Conservation (phyloP, 2,329 filamentous ascomycete genomes). For the Arachnomyces sp. region DNA sequence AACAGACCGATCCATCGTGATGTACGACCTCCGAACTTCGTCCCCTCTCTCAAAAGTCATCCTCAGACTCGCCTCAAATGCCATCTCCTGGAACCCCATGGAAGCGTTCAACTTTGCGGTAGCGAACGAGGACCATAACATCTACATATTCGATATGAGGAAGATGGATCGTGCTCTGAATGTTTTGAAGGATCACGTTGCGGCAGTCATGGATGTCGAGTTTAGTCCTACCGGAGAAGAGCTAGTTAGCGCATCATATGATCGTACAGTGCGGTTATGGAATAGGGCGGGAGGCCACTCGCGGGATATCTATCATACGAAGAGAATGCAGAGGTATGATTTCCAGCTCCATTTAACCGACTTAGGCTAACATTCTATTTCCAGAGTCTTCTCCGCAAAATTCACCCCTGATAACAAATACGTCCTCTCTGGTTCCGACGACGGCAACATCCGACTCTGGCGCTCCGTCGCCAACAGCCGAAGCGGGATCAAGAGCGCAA, state of each 20-base stretch:
- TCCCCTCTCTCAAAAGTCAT: slow-evolving; percentile 73
- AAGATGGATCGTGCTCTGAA: slow-evolving; percentile 82
- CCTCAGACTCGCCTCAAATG: slow-evolving; percentile 74
- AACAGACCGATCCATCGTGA: slow-evolving; percentile 74
- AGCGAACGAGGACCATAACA: slow-evolving; percentile 89
- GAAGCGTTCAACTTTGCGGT: slow-evolving; percentile 92
- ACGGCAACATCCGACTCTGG: slow-evolving; percentile 88
- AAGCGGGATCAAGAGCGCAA: slow-evolving; percentile 74
- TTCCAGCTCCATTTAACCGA: neutral
- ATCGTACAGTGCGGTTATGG: slow-evolving; percentile 82
- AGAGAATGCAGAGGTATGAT: slow-evolving; percentile 72
- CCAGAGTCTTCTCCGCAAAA: slow-evolving; percentile 67
- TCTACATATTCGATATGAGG: slow-evolving; percentile 89
- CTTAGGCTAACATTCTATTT: slow-evolving; percentile 10
- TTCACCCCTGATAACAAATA: slow-evolving; percentile 90
- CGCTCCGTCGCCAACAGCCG: slow-evolving; percentile 74
- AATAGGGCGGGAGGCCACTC: slow-evolving; percentile 71
- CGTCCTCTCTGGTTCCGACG: slow-evolving; percentile 81
- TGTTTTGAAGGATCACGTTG: slow-evolving; percentile 80
- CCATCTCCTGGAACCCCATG: slow-evolving; percentile 89
- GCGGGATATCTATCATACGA: slow-evolving; percentile 92
- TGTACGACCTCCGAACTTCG: slow-evolving; percentile 86
- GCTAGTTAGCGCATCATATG: slow-evolving; percentile 81
- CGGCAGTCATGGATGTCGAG: slow-evolving; percentile 92
- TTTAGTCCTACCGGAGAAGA: slow-evolving; percentile 93